phyloP scores from a whole-genome alignment of 192 early-diverging fungal species.

The Rhizoclosmatium sp. region DNA sequence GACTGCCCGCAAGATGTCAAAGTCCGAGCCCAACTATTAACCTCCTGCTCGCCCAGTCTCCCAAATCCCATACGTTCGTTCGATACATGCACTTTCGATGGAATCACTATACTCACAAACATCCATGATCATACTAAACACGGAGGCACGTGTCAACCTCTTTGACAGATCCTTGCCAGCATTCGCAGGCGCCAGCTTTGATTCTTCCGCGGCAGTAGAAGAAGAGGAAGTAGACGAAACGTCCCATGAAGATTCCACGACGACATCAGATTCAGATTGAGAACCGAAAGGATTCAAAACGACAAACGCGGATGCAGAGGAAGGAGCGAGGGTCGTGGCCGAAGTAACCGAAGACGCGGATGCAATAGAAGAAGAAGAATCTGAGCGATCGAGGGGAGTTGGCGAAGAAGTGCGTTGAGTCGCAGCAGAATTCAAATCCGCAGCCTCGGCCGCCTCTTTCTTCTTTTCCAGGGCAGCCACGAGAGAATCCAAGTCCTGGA shows the following conservation, averaged over 20 bases:
- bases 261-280: constrained; percentile 18
- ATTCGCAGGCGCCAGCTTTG: background rate
- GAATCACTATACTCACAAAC: background rate
- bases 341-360: background rate
- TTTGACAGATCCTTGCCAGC: background rate
- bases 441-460: background rate
- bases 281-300: constrained; percentile 30
- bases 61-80: background rate
- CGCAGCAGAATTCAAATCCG: background rate
- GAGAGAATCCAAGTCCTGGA: constrained; percentile 6
- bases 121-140: constrained; percentile 30
- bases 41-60: background rate
- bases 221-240: background rate
- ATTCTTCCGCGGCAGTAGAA: no score
- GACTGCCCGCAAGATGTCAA: background rate
- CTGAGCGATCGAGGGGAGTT: background rate
- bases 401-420: background rate
- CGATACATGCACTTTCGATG: background rate
- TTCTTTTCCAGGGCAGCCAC: background rate
- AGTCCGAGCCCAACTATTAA: background rate
- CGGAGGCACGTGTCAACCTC: constrained; percentile 25
- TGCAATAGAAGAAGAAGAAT: background rate
- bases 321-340: background rate
- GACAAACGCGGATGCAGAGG: background rate
- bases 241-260: constrained; percentile 1